A percentile compares a stretch with the other conserved stretches of the same genome.
Evolutionary conservation across 345 rosid genomes (phyloP).

Genomic region (Syzygium aromaticum): DNA sequence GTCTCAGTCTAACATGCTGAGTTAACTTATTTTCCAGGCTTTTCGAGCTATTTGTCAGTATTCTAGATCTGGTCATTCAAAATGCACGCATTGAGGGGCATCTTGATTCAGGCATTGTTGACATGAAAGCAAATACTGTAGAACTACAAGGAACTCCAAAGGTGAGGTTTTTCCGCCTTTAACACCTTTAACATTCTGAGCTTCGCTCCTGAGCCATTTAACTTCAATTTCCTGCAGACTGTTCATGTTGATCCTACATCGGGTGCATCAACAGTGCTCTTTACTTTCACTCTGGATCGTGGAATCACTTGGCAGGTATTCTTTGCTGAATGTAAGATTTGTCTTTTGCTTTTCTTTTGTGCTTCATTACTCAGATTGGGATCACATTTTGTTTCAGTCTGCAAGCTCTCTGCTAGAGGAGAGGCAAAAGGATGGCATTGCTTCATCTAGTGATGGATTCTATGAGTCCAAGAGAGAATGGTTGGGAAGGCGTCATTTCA

Average conservation of each 20-base stretch:
- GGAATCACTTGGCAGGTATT: constrained; percentile 92
- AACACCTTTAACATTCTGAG: neutral
- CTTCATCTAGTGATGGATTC: constrained; percentile 81
- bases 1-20: constrained; percentile 12
- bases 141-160: constrained; percentile 79
- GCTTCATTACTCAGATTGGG: neutral
- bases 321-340: neutral
- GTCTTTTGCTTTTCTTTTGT: neutral
- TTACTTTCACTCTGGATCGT: constrained; percentile 88
- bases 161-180: constrained; percentile 33
- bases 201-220: constrained; percentile 10
- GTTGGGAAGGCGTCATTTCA: constrained; percentile 86
- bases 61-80: constrained; percentile 81
- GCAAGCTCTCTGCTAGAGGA: constrained; percentile 72
- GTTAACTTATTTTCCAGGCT: constrained; percentile 41
- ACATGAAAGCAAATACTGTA: constrained; percentile 81
- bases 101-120: constrained; percentile 93
- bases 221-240: constrained; percentile 37
- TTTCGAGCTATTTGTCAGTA: constrained; percentile 82
- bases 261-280: constrained; percentile 86
- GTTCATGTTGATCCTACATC: constrained; percentile 96
- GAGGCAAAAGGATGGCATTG: constrained; percentile 74
- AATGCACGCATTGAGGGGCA: constrained; percentile 95
- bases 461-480: constrained; percentile 97
- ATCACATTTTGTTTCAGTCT: constrained; percentile 31